Evolutionary conservation across 2,329 filamentous ascomycete species (phyloP).

Genomic region (Zasmidium cellare): DNA sequence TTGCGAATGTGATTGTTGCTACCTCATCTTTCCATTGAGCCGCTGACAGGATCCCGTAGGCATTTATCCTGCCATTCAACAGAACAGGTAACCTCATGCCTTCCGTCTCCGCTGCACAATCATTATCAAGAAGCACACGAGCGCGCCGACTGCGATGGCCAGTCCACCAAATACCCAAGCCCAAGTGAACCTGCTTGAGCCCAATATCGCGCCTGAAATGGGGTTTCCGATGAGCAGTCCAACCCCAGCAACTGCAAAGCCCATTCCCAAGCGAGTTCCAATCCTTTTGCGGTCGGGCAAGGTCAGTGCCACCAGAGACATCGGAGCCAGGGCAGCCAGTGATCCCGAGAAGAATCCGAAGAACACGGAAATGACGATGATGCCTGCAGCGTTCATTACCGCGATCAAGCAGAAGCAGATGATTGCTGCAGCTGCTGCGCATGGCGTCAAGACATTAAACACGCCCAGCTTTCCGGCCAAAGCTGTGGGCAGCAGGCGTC

Average conservation of each 20-base stretch:
- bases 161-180: no score
- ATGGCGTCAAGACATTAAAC: constrained; percentile 52
- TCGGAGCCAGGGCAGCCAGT: constrained; percentile 41
- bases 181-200: no score
- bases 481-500: constrained; percentile 57
- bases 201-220: constrained; percentile 56
- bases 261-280: constrained; percentile 56
- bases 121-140: no score
- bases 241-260: constrained; percentile 52
- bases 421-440: constrained; percentile 14
- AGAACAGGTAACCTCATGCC: no score
- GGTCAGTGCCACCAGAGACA: constrained; percentile 46
- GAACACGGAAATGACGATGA: constrained; percentile 18
- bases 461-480: constrained; percentile 58
- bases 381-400: constrained; percentile 12
- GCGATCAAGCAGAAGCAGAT: constrained; percentile 19
- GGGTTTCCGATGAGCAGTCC: constrained; percentile 56
- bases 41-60: no score
- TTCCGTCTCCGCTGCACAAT: no score
- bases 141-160: no score
- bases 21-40: no score
- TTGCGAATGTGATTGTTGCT: no score
- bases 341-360: constrained; percentile 21
- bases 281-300: constrained; percentile 45
- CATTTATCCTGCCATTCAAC: no score